Evolutionary conservation across 2,329 filamentous ascomycete species (phyloP).

Genomic region (Aspergillus aculeatinus): DNA sequence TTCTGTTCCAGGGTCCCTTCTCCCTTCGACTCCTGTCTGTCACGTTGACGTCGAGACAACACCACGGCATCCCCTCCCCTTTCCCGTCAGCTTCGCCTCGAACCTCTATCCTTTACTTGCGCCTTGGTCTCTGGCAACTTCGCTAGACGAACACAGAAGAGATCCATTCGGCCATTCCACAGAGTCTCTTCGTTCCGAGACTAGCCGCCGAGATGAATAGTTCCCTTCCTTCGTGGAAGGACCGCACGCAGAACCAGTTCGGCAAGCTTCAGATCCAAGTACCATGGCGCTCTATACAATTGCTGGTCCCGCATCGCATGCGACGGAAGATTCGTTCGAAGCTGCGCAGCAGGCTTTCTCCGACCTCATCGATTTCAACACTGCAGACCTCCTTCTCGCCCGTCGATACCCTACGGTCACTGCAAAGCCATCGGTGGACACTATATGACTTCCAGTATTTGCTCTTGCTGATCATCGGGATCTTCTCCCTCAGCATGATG

Average conservation of each 20-base stretch:
- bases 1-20: conserved; percentile 7
- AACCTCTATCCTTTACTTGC: conserved; percentile 3
- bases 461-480: conserved; percentile 67
- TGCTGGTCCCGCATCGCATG: conserved; percentile 61
- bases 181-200: conserved; percentile 21
- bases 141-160: background rate
- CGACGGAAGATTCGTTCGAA: conserved; percentile 68
- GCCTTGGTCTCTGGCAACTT: background rate
- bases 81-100: conserved; percentile 16
- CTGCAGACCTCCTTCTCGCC: conserved; percentile 82
- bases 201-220: conserved; percentile 35
- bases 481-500: conserved; percentile 82
- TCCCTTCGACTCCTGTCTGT: conserved; percentile 11
- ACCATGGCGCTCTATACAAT: conserved; percentile 51
- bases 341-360: conserved; percentile 64
- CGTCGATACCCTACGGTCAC: conserved; percentile 69
- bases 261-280: conserved; percentile 48
- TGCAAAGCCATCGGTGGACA: conserved; percentile 77
- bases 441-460: conserved; percentile 83
- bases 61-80: conserved; percentile 10
- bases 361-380: conserved; percentile 69
- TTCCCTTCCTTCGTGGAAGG: conserved; percentile 47
- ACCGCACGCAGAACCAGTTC: conserved; percentile 45
- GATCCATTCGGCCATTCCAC: conserved; percentile 16
- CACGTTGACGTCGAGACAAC: conserved; percentile 19